Conservation (phyloP, 768 basidiomycete species). For the Lactifluus pinguis region DNA sequence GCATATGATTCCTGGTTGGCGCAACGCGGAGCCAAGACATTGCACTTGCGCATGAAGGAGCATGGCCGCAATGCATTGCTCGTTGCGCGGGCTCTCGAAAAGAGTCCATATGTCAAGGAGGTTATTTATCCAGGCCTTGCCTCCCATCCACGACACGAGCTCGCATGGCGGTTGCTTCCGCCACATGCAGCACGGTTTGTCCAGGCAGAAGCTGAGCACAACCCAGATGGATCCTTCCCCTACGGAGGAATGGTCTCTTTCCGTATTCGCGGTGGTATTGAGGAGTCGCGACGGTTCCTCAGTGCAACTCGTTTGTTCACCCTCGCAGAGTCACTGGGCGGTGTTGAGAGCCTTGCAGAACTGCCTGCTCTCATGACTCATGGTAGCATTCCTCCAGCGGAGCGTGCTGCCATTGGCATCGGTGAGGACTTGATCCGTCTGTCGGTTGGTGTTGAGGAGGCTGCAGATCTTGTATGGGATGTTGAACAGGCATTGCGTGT, state of each 20-base stretch:
- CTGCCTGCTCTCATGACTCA: slow-evolving; percentile 88
- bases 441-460: slow-evolving; percentile 85
- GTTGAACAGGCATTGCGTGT: slow-evolving; percentile 53
- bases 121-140: slow-evolving; percentile 84
- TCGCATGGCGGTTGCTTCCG: slow-evolving; percentile 55
- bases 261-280: slow-evolving; percentile 43
- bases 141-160: slow-evolving; percentile 52
- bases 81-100: slow-evolving; percentile 55
- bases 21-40: slow-evolving; percentile 85
- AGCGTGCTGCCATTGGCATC: slow-evolving; percentile 66
- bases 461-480: slow-evolving; percentile 69
- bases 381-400: slow-evolving; percentile 57
- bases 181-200: slow-evolving; percentile 64
- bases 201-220: slow-evolving; percentile 27
- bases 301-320: slow-evolving; percentile 57
- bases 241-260: slow-evolving; percentile 87
- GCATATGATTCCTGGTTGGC: slow-evolving; percentile 87
- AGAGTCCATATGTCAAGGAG: slow-evolving; percentile 52
- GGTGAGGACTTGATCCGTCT: slow-evolving; percentile 68
- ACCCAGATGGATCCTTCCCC: slow-evolving; percentile 54
- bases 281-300: slow-evolving; percentile 59
- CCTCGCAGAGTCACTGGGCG: slow-evolving; percentile 84
- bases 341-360: slow-evolving; percentile 87
- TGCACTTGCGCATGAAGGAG: slow-evolving; percentile 77
- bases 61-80: slow-evolving; percentile 79